Percentiles rank a stretch among this genome's conserved stretches.
These are phyloP conservation scores for Uncinocarpus reesii DNA, from an alignment of 2,329 filamentous ascomycete genomes.

Conservation along the genomic window DNA sequence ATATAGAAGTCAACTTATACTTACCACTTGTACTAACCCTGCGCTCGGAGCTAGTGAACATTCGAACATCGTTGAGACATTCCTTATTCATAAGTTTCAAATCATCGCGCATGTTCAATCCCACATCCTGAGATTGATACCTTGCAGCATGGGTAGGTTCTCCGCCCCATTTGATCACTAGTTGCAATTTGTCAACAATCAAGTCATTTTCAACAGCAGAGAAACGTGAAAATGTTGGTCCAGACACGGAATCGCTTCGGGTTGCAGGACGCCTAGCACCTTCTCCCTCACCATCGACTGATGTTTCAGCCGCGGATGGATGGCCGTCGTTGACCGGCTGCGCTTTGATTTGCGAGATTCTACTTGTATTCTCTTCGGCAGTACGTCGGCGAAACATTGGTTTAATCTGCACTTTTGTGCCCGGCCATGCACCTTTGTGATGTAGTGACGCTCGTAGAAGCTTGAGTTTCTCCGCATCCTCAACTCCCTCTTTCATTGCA, in stretches of 20 bases:
- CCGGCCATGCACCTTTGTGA: constrained; percentile 87
- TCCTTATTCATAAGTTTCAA: constrained; percentile 85
- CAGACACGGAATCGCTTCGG: constrained; percentile 75
- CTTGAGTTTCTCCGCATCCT: constrained; percentile 79
- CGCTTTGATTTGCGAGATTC: constrained; percentile 15
- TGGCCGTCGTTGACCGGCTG: constrained; percentile 45
- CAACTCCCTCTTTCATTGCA: constrained; percentile 66
- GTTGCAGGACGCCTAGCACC: constrained; percentile 41
- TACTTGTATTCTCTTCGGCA: constrained; percentile 44
- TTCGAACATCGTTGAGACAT: constrained; percentile 80
- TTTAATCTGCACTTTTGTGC: constrained; percentile 98
- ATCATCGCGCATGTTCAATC: constrained; percentile 92
- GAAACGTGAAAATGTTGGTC: constrained; percentile 84
- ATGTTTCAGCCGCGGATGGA: constrained; percentile 31
- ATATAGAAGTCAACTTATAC: constrained; percentile 17
- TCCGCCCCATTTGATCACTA: constrained; percentile 98
- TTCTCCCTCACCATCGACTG: constrained; percentile 22
- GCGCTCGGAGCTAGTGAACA: constrained; percentile 92
- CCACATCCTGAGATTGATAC: constrained; percentile 91
- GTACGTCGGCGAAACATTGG: constrained; percentile 94
- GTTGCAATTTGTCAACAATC: constrained; percentile 86
- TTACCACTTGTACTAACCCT: constrained; percentile 75
- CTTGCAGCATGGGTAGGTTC: constrained; percentile 95
- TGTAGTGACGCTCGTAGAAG: constrained; percentile 75
- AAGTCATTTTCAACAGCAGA: constrained; percentile 88